Conservation (phyloP, 176 grass and related monocot genomes). For the Tillandsia leiboldiana region DNA sequence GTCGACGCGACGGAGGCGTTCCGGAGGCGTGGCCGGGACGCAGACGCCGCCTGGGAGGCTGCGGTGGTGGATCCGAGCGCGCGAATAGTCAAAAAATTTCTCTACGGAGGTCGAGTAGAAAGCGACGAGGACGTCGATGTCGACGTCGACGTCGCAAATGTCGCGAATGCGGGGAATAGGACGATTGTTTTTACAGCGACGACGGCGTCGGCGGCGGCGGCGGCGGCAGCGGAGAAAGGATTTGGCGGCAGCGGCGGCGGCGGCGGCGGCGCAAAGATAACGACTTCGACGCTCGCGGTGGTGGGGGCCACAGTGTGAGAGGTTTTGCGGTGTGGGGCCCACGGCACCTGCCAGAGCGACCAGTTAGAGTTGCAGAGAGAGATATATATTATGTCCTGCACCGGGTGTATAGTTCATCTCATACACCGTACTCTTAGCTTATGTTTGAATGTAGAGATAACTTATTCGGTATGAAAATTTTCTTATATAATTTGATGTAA, state of each 20-base stretch:
- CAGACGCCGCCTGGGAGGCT: constrained; percentile 30
- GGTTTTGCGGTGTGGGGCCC: background rate
- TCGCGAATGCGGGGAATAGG: background rate
- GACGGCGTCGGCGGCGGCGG: background rate
- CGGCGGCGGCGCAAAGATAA: background rate
- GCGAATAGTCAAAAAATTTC: constrained; percentile 28
- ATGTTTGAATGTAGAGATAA: too few relatives aligned
- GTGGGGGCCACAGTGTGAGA: background rate
- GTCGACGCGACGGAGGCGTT: constrained; percentile 48
- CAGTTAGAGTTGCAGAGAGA: background rate
- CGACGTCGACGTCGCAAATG: background rate
- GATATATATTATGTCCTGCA: background rate
- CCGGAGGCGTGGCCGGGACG: background rate
- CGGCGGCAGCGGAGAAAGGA: background rate
- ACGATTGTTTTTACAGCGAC: background rate
- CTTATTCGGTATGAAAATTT: too few relatives aligned
- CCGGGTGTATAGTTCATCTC: too few relatives aligned
- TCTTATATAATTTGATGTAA: background rate
- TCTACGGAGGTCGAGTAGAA: constrained; percentile 3
- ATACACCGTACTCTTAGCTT: too few relatives aligned
- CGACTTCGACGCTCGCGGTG: background rate
- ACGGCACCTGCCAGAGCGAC: background rate
- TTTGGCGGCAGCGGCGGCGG: background rate
- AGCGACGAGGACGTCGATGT: background rate
- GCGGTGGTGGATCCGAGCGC: constrained; percentile 31